Base-by-base conservation (phyloP, 441 rosid species). In the Corymbia citriodora region DNA sequence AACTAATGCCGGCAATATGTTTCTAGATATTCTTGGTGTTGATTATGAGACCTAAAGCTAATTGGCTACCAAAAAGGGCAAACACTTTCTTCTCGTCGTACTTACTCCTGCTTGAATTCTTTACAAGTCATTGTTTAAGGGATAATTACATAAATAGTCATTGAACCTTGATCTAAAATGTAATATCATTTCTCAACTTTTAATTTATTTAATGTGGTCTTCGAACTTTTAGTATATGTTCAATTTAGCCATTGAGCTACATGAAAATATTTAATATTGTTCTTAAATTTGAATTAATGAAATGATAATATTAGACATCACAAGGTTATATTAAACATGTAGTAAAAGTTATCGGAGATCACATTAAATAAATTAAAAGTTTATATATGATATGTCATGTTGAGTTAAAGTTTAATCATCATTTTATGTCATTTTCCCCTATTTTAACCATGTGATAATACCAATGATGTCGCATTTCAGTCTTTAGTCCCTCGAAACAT, bases 151-250 rank as follows among this genome's bases (percentile, higher is more conserved):
- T 0, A 10, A 68, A 68, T 68, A 31, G 23, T 68, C 11, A 8
- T 16, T 68, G 2, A 68, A 16, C 7, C 8, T 2, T 68, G 1
- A 0, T 17, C 0, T 16, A 0, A 68, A 9, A 4, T 8, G 79
- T 1, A 68, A 31, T 2, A 16, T 68, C 19, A 4, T 9, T 1
- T 7, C 11, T 68, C 3, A 0, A 68, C 4, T 17, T 9, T 31
- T 68, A 68, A 31, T 16, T 68, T 31, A 0, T 19, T 68, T 1
- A 31, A 31, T 68, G 2, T 31, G 12, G 1, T 16, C 1, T 0
- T 4, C 2, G 0, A 68, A 31, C 1, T 31, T 31, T 31, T 68
- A 16, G 0, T 68, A 31, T 21, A 1, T 68, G 2, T 31, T 4
- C 23, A 17, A 68, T 68, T n/a, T 65, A 2, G 3, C 8, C 4